Base-by-base conservation (phyloP, 257 asterid species). In the Solanum piurae region DNA sequence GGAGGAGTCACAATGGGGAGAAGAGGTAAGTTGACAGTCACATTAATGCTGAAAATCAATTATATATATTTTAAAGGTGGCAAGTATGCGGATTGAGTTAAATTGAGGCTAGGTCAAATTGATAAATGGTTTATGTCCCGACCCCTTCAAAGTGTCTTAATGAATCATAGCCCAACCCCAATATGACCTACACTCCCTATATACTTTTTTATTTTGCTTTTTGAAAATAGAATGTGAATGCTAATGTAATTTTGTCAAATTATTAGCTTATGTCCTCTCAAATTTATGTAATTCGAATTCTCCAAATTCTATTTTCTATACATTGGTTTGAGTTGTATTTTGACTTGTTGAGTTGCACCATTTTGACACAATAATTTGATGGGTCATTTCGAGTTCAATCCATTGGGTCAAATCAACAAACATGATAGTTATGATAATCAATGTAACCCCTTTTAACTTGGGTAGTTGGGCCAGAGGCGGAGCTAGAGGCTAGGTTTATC, bases 1-100 rank as follows among this genome's bases (percentile, higher is more conserved):
- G 60, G 83, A 87, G 58, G 84, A 86, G n/a, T 87, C 95, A 20
- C 85, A 90, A 83, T 94, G 98, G 96, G 96, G 96, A 73, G 44
- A 88, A 83, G 89, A 94, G 95, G 96, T 88, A 88, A 91, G 93
- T 87, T 66, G 4, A 37, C n/a, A 71, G 40, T 31, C 34, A 23
- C 23, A 38, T 38, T 76, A n/a, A 76, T 38, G 34, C 12, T 12
- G 33, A 38, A 37, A 76, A 38, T 4, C 34, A 38, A 6, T n/a
- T 64, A 25, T 16, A 14, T 33, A 2, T 21, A 74, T 20, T 5
- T 36, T 75, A 37, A 46, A 23, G 33, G 55, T 75, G 21, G 21
- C 83, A 11, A 21, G n/a, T 75, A 37, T 12, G 55, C 1, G 2
- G 55, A 46, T 46, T 12, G 18, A 46, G 55, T 12, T 46, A 29